Evolutionary conservation across 2,329 filamentous ascomycete species (phyloP).

Genomic region (Penicillium corylophilum): DNA sequence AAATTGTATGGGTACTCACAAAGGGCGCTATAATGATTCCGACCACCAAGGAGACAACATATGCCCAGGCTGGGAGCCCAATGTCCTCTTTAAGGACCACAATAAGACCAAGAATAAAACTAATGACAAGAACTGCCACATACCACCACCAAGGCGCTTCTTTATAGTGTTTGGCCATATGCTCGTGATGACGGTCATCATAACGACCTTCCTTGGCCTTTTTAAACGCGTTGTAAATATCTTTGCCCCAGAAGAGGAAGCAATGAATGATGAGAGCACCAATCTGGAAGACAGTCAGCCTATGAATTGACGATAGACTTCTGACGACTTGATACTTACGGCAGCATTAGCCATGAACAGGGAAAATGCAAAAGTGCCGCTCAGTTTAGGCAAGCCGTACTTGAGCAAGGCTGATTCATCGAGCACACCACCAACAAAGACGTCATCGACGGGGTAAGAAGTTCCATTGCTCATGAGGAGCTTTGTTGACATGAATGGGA

Average conservation of each 20-base stretch:
- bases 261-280: constrained; percentile 56
- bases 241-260: constrained; percentile 56
- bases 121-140: constrained; percentile 23
- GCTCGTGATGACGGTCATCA: constrained; percentile 53
- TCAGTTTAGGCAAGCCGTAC: constrained; percentile 50
- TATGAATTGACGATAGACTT: background rate
- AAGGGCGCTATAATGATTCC: constrained; percentile 31
- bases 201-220: constrained; percentile 45
- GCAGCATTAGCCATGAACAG: constrained; percentile 60
- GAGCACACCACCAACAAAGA: constrained; percentile 35
- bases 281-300: constrained; percentile 42
- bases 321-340: constrained; percentile 34
- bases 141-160: constrained; percentile 47
- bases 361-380: constrained; percentile 52
- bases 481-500: constrained; percentile 57
- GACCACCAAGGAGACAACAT: constrained; percentile 26
- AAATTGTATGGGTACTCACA: constrained; percentile 12
- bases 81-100: constrained; percentile 33
- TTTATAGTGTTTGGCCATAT: constrained; percentile 56
- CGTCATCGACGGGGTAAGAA: constrained; percentile 43
- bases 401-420: constrained; percentile 38
- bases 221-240: constrained; percentile 51
- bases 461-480: constrained; percentile 45
- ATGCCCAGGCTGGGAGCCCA: constrained; percentile 34
- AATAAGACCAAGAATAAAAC: constrained; percentile 29